Evolutionary conservation across 164 flowering plant genomes (phyloP).

Genomic region (Hamamelis virginiana): DNA sequence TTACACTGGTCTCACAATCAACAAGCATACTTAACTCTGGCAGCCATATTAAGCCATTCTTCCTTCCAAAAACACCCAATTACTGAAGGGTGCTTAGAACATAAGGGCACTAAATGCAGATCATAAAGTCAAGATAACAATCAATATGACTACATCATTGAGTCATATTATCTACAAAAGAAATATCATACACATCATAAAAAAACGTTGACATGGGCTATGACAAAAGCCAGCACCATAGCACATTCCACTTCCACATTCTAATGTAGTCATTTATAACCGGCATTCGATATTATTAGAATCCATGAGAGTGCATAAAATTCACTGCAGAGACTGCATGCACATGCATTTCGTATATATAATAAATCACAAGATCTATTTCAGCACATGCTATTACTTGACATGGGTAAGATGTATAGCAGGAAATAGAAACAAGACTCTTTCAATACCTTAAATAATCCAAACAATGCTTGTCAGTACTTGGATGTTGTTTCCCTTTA

Average conservation of each 20-base stretch:
- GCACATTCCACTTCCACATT: too few relatives aligned
- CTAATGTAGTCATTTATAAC: neutral
- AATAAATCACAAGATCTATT: neutral
- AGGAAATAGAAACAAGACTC: neutral
- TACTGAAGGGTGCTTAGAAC: neutral
- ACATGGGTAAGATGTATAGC: neutral
- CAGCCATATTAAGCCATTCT: neutral
- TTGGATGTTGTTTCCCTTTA: constrained; percentile 87
- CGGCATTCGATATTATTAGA: neutral
- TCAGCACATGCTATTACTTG: neutral
- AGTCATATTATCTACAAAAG: neutral
- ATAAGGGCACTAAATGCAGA: too few relatives aligned
- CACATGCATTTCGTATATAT: neutral
- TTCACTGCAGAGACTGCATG: constrained; percentile 1
- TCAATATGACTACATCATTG: neutral
- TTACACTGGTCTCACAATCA: neutral
- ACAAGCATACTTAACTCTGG: neutral
- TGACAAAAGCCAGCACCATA: too few relatives aligned
- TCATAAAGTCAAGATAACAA: too few relatives aligned
- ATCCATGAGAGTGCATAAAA: neutral
- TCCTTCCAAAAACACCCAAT: neutral
- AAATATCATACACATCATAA: too few relatives aligned
- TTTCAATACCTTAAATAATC: constrained; percentile 71
- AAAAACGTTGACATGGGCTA: too few relatives aligned
- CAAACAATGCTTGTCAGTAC: constrained; percentile 92